Conservation (phyloP, 768 basidiomycete species). For the Calocera viscosa region DNA sequence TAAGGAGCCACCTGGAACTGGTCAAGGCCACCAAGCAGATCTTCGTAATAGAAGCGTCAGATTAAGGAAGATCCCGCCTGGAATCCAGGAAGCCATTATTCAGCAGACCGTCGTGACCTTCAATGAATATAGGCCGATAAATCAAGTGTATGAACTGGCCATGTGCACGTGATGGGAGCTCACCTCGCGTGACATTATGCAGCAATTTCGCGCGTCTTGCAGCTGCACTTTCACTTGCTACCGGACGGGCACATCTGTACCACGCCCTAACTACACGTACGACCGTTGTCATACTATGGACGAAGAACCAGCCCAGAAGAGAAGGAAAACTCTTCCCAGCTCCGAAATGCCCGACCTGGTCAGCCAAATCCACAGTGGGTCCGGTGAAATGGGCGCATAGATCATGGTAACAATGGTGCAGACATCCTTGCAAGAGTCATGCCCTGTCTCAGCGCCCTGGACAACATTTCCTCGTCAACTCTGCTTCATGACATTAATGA, state of each 20-base stretch:
- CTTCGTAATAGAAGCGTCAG: constrained; percentile 59
- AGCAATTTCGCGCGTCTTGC: too few relatives aligned
- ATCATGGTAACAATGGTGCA: background rate
- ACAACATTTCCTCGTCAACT: background rate
- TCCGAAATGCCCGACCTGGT: background rate
- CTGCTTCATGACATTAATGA: background rate
- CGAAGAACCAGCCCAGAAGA: background rate
- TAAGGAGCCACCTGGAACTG: constrained; percentile 22
- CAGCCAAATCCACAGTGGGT: background rate
- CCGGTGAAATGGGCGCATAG: background rate
- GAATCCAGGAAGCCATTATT: constrained; percentile 77
- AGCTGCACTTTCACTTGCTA: background rate
- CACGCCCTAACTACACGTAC: background rate
- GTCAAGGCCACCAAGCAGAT: constrained; percentile 43
- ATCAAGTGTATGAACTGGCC: too few relatives aligned
- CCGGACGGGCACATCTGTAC: background rate
- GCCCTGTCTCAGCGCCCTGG: background rate
- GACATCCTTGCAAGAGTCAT: background rate
- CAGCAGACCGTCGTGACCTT: constrained; percentile 86
- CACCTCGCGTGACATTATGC: too few relatives aligned
- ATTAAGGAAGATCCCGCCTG: constrained; percentile 57
- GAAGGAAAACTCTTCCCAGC: background rate
- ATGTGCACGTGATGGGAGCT: too few relatives aligned
- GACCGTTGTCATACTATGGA: background rate
- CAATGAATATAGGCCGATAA: too few relatives aligned